Percentiles rank a stretch among this genome's conserved stretches.
phyloP scores from a whole-genome alignment of 345 rosid species.

The Clarkia xantiana region DNA sequence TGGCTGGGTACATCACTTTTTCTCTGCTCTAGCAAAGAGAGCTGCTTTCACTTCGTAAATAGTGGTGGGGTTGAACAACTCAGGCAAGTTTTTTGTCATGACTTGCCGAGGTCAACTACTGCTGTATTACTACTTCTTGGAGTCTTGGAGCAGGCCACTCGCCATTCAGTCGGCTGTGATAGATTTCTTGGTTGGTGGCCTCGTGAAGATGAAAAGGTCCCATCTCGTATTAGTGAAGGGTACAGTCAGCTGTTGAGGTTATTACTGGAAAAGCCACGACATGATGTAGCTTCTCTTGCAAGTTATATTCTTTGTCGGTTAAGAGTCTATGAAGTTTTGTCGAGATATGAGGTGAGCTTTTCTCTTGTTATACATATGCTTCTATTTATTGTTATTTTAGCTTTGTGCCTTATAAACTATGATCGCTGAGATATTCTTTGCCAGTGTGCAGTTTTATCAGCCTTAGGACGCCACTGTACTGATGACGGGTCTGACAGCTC shows the following conservation, averaged over 20 bases:
- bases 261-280: conserved; percentile 66
- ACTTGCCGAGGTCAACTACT: conserved; percentile 38
- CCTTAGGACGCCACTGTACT: conserved; percentile 41
- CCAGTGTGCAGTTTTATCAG: conserved; percentile 64
- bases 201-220: conserved; percentile 65
- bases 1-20: conserved; percentile 60
- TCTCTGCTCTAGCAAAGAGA: conserved; percentile 75
- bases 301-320: conserved; percentile 72
- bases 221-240: conserved; percentile 63
- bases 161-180: conserved; percentile 85
- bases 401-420: conserved; percentile 2
- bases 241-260: conserved; percentile 62
- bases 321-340: conserved; percentile 75
- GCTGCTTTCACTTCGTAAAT: conserved; percentile 86
- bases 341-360: conserved; percentile 74
- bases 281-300: conserved; percentile 75
- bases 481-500: conserved; percentile 19
- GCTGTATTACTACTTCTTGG: conserved; percentile 48
- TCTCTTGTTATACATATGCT: no score
- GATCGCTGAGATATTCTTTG: conserved; percentile 13
- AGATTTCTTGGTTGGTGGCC: conserved; percentile 97
- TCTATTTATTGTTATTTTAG: conserved; percentile 1
- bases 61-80: conserved; percentile 74
- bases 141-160: conserved; percentile 84
- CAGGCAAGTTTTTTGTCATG: conserved; percentile 33